Evolutionary conservation across 768 basidiomycete genomes (phyloP), one percentile per base, ranked within the genome.

Genomic region (Pleurotus sapidus): DNA sequence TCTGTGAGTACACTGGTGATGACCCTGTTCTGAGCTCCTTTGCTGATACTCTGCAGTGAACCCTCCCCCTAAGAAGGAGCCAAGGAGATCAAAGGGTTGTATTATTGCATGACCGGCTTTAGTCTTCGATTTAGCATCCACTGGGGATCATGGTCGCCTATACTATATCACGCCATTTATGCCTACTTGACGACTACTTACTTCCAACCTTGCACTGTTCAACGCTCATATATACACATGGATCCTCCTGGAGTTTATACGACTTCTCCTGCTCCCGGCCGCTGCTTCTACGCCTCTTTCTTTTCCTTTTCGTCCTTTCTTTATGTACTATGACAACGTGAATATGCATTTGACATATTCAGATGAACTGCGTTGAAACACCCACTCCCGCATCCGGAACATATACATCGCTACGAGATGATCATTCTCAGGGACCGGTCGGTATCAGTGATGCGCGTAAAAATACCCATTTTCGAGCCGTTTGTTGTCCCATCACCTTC

Each of bases 121-220:
- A 55, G 54, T 49, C 57, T 46, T 61, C 65, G 61, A 64, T 60
- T 46, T 51, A 57, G 49, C 49, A 49, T 61, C 47, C 58, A 47
- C 53, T 60, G 61, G 62, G 60, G 63, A 69, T 70, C 65, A 68
- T 67, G 61, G 70, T 70, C 66, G 65, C 63, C 38, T 68, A 64
- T 62, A 72, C 68, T 74, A 79, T 81, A 78, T 80, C 73, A 79
- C 75, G 76, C 75, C 82, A 84, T 88, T 84, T 87, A 88, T 86
- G 80, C 80, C 79, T 78, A 73, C 59, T 77, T 84, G 79, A 87
- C 77, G 83, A 84, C 77, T 71, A 75, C 34, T 23, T 54, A 6
- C n/a, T 46, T 18, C 23, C 20, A 37, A 47, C 56, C 11, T 47
- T 42, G 25, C 47, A 24, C 38, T 48, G 20, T 57, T 15, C 40